Base-by-base conservation (phyloP, 2,329 filamentous ascomycete species). In the Escovopsis sp. region DNA sequence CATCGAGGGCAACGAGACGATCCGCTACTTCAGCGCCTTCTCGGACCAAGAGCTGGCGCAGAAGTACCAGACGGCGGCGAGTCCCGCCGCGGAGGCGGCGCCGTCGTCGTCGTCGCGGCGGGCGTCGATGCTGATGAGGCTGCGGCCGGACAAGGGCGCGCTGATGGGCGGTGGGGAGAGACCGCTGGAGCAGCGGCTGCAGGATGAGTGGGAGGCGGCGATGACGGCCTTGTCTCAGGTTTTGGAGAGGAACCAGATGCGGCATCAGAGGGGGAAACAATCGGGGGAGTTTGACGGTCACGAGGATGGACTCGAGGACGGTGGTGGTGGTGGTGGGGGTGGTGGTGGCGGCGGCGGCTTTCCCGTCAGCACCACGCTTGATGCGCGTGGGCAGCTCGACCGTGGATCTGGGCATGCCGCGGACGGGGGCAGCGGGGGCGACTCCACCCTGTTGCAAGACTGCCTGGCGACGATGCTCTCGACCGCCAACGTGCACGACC, bases 21-120 rank as follows among this genome's bases (percentile, higher is more conserved):
- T 69, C n/a, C 48, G 60, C 27, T 55, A 60, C 28, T 66, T 65
- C 33, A 61, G 62, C 1, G 55, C 58, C 3, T 60, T 62, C 25
- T 57, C 58, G 2, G 49, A 52, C 7, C 39, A 45, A 5, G 58
- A 62, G 42, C 50, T 62, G 11, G 43, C 50, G 5, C 47, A 45
- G 10, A 49, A 54, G 2, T 53, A 62, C 18, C 46, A 54, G 23
- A 60, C 49, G 30, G 51, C 55, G 3, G 11, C 21, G 21, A 25
- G 21, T 6, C 21, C 21, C 21, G 43, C 55, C 17, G 48, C 54
- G 27, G 49, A 37, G 18, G 53, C 53, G 11, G 45, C 48, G n/a
- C 36, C 47, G 4, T 43, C 45, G 4, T 39, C 44, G 8, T 47
- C 51, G 4, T 41, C 43, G 7, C 51, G 56, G 27, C 52, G 53